Evolutionary conservation across 352 stramenopile genomes (phyloP), one percentile per base, ranked within the genome.

Genomic region (Pythium biforme): DNA sequence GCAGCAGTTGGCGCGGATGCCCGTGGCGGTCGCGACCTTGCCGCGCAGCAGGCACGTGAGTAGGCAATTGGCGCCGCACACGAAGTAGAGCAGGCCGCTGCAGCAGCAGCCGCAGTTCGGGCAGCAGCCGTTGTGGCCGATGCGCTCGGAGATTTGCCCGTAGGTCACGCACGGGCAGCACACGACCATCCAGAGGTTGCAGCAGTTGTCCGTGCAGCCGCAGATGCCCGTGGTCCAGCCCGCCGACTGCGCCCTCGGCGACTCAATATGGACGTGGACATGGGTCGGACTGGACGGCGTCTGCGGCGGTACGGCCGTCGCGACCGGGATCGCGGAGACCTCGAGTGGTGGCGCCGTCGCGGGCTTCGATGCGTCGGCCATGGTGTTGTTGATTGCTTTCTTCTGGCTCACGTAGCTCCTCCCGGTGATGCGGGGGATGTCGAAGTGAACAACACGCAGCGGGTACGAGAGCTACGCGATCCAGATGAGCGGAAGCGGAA

Each of bases 101-200:
- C 6, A 7, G 31, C 19, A 34, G 46, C 62, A 68, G 15, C 53
- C 34, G 17, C 29, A 58, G 43, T 63, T 34, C 0, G 34, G 19
- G 34, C 53, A 63, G 43, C 41, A 63, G 0, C 62, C 62, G 11
- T 68, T 68, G 41, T 49, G 29, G 31, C 54, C 54, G 41, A 68
- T 34, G 4, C 62, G 54, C 62, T 27, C 27, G 11, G 53, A 41
- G 34, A 68, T 52, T 26, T 68, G 62, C 15, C 62, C 62, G 26
- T 55, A 68, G 4, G 54, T 53, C 17, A 68, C 56, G 20, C 62
- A 68, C n/a, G 62, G 46, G 31, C 19, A 57, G 43, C 56, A 68
- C 17, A 31, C 12, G 2, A 56, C 62, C 62, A 68, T 68, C 43
- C 52, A 68, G 22, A 31, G 55, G 33, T 62, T 68, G 48, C 56